Percentiles rank a stretch among this genome's conserved stretches.
Evolutionary conservation across 2,329 filamentous ascomycete genomes (phyloP).

Genomic region (Orbilia javanica): DNA sequence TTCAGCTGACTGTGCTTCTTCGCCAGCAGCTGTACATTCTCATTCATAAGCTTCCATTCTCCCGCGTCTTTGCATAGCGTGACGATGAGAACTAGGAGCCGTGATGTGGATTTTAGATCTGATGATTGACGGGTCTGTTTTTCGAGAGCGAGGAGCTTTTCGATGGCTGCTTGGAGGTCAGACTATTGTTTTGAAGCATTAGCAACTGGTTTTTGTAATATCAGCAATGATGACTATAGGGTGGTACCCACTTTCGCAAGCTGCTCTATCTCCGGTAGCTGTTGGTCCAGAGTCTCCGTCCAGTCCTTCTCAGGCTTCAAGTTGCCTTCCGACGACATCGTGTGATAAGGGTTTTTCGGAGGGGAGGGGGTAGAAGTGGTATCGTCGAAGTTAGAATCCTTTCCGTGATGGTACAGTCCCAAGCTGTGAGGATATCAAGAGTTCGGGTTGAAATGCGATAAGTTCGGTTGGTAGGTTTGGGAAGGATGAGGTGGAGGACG

Average conservation of each 20-base stretch:
- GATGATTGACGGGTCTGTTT: constrained; percentile 99
- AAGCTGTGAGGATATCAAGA: constrained; percentile 1
- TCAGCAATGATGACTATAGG: constrained; percentile 62
- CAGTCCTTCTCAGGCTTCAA: constrained; percentile 86
- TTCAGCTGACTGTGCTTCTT: constrained; percentile 99
- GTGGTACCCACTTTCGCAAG: constrained; percentile 78
- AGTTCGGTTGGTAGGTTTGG: constrained; percentile 20
- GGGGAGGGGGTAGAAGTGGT: constrained; percentile 14
- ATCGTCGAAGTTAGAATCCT: background rate
- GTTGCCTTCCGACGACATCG: constrained; percentile 63
- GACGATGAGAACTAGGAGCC: constrained; percentile 86
- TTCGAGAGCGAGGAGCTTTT: constrained; percentile 91
- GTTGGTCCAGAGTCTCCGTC: constrained; percentile 92
- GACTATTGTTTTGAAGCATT: constrained; percentile 68
- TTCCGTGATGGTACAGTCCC: constrained; percentile 9
- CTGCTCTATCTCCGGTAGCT: constrained; percentile 89
- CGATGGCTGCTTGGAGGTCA: constrained; percentile 87
- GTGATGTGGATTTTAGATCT: constrained; percentile 93
- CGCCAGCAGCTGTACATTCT: constrained; percentile 93
- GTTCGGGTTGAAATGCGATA: constrained; percentile 17
- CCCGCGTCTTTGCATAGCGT: constrained; percentile 92
- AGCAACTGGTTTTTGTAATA: constrained; percentile 56
- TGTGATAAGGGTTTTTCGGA: constrained; percentile 50
- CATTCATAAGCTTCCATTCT: constrained; percentile 95
- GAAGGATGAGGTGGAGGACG: constrained; percentile 35